Conservation (phyloP, 2,329 filamentous ascomycete species). For the Bisporella sp. region DNA sequence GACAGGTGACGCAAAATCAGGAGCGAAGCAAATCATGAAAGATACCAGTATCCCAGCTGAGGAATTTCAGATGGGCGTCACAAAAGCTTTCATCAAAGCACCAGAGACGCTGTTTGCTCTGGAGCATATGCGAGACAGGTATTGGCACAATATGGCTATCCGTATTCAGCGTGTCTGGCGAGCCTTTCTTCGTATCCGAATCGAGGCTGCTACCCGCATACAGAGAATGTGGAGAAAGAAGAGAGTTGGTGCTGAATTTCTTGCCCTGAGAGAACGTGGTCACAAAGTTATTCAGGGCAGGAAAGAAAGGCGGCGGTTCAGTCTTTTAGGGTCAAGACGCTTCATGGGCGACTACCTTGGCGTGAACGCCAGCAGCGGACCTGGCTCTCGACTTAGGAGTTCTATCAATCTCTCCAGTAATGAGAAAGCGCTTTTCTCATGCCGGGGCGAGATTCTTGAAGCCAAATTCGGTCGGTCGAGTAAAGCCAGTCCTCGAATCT, state of each 20-base stretch:
- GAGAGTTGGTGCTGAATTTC: slow-evolving; percentile 80
- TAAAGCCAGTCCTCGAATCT: slow-evolving; percentile 79
- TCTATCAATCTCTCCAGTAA: slow-evolving; percentile 63
- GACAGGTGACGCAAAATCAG: slow-evolving; percentile 80
- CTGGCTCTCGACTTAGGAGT: slow-evolving; percentile 72
- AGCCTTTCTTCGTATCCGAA: slow-evolving; percentile 87
- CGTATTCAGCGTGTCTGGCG: slow-evolving; percentile 96
- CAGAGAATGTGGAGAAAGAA: slow-evolving; percentile 95
- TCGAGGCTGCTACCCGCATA: slow-evolving; percentile 87
- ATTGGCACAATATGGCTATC: slow-evolving; percentile 99
- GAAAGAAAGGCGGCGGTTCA: slow-evolving; percentile 88
- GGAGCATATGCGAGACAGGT: slow-evolving; percentile 94
- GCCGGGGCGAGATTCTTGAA: slow-evolving; percentile 81
- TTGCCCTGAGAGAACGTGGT: slow-evolving; percentile 82
- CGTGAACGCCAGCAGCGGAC: slow-evolving; percentile 71
- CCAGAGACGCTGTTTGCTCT: slow-evolving; percentile 94
- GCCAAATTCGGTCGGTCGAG: slow-evolving; percentile 95
- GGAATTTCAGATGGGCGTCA: slow-evolving; percentile 95
- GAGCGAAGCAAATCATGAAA: slow-evolving; percentile 86
- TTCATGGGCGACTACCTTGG: slow-evolving; percentile 96
- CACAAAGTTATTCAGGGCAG: slow-evolving; percentile 74
- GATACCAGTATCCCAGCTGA: slow-evolving; percentile 93
- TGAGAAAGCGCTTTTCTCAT: slow-evolving; percentile 81
- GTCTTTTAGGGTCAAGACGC: slow-evolving; percentile 80
- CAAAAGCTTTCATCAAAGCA: slow-evolving; percentile 96